These are phyloP conservation scores for Dissoconium aciculare DNA, from an alignment of 2,329 filamentous ascomycete species.

Conservation along the genomic window DNA sequence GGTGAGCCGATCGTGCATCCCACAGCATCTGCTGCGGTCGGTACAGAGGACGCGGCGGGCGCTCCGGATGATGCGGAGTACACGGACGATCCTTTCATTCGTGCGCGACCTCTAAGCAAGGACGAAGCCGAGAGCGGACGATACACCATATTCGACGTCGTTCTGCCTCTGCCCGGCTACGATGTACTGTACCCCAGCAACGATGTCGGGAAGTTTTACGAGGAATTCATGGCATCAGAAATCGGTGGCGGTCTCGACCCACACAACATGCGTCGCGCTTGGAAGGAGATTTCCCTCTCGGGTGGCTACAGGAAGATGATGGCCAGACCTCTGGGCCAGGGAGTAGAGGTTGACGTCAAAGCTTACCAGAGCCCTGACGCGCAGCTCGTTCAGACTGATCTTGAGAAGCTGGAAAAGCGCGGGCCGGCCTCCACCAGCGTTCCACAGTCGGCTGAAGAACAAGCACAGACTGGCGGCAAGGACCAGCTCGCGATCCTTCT, in stretches of 20 bases:
- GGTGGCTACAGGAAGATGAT: conserved; percentile 81
- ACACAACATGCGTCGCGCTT: conserved; percentile 68
- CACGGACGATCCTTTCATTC: conserved; percentile 44
- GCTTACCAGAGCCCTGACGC: conserved; percentile 56
- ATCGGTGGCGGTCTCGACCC: conserved; percentile 69
- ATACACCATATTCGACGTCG: conserved; percentile 73
- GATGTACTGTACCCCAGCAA: conserved; percentile 79
- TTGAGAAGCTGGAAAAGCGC: conserved; percentile 44
- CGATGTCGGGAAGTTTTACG: conserved; percentile 69
- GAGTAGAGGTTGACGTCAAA: conserved; percentile 51
- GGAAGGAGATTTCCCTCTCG: conserved; percentile 76
- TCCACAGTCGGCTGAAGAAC: conserved; percentile 9
- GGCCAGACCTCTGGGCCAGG: conserved; percentile 44
- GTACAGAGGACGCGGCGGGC: conserved; percentile 3
- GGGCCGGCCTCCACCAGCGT: conserved; percentile 13
- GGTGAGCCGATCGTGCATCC: conserved; percentile 53
- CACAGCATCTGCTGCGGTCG: conserved; percentile 17
- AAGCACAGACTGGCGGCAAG: conserved; percentile 4
- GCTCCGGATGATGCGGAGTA: conserved; percentile 35
- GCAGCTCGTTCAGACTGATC: conserved; percentile 79
- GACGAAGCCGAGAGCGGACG: conserved; percentile 64
- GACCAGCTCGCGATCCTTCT: conserved; percentile 52
- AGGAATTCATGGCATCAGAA: conserved; percentile 66
- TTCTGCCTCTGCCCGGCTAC: conserved; percentile 83
- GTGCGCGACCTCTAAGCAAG: conserved; percentile 57